Conservation (phyloP, 257 asterid genomes). For the Nicotiana undulata region DNA sequence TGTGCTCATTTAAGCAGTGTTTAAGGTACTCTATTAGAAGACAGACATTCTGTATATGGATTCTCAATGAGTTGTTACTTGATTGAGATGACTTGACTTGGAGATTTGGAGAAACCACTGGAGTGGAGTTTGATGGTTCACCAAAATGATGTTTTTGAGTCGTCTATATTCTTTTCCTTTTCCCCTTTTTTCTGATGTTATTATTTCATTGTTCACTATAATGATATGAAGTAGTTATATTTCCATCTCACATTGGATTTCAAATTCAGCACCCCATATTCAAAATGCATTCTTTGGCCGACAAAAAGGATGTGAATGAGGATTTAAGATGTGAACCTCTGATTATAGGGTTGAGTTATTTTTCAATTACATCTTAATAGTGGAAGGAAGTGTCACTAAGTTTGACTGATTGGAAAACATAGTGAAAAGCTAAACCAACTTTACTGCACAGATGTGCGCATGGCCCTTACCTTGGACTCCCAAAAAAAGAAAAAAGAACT, state of each 20-base stretch:
- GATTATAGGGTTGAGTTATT: not conserved
- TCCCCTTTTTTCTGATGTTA: not conserved
- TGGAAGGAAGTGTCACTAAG: not conserved
- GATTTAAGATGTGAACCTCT: not conserved
- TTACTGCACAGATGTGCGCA: too few species aligned
- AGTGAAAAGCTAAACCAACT: too few species aligned
- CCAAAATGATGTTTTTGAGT: not conserved
- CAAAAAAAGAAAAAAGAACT: too few species aligned
- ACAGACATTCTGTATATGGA: not conserved
- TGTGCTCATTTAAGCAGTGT: not conserved
- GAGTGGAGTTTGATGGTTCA: not conserved
- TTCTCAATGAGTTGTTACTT: not conserved
- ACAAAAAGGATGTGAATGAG: not conserved
- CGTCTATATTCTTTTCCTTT: not conserved
- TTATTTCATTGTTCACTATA: not conserved
- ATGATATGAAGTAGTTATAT: not conserved
- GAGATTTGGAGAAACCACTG: not conserved
- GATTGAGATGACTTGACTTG: not conserved
- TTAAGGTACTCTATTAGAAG: not conserved
- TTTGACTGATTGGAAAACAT: not conserved
- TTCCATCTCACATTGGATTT: not conserved
- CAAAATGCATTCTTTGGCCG: not conserved
- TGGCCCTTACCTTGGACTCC: too few species aligned
- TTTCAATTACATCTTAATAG: not conserved
- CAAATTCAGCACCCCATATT: not conserved